Evolutionary conservation across 371 early-diverging fungal genomes (phyloP).

Genomic region (Paraphysoderma sedebokerense): DNA sequence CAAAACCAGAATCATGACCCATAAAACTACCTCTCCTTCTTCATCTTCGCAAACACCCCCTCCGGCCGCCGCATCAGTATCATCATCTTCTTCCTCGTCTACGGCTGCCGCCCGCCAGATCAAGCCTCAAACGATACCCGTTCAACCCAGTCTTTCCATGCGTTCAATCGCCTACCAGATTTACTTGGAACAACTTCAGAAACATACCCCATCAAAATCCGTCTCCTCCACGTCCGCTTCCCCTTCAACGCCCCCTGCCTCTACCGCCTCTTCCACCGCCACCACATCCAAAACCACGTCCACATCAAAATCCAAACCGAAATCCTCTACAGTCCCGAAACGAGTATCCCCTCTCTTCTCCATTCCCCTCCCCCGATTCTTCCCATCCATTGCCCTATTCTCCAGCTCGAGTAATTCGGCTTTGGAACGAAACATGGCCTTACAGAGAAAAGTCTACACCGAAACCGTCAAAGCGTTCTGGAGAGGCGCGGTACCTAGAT

Average conservation of each 20-base stretch:
- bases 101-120: neutral
- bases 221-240: conserved; percentile 3
- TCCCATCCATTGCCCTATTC: neutral
- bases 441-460: conserved; percentile 4
- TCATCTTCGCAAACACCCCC: neutral
- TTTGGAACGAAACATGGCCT: neutral
- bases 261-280: too few relatives aligned
- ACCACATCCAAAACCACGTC: too few relatives aligned
- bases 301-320: neutral
- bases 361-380: neutral
- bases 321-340: neutral
- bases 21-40: conserved; percentile 10
- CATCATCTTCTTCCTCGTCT: neutral
- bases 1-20: conserved; percentile 79
- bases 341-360: too few relatives aligned
- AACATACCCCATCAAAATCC: conserved; percentile 7
- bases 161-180: neutral
- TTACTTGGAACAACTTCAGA: conserved; percentile 11
- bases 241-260: too few relatives aligned
- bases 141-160: conserved; percentile 1
- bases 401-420: neutral
- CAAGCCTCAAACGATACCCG: neutral
- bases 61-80: too few relatives aligned
- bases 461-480: conserved; percentile 22
- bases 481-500: conserved; percentile 41